Evolutionary conservation across 306 rosid genomes (phyloP), one percentile per base, ranked within the genome.

Genomic region (Rosa lucieae): DNA sequence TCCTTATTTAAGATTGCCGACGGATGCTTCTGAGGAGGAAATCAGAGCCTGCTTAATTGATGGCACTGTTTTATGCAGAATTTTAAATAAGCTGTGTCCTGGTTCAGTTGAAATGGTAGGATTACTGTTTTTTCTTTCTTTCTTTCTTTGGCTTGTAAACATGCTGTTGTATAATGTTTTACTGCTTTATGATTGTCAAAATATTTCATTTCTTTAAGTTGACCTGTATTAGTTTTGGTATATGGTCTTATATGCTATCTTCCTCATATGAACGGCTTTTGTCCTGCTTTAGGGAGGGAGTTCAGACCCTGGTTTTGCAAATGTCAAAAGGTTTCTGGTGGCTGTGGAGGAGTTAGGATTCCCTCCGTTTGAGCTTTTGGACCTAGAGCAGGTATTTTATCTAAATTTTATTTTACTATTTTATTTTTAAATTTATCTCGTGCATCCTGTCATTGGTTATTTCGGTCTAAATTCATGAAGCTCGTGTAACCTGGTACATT

Each of bases 291-390:
- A 95, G 99, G 95, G 86, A 83, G 79, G 87, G 46, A 78, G 76
- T 76, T 86, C 84, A 17, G 87, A 83, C 80, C 85, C 82, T 6
- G 80, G 47, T 73, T 52, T 42, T 73, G 32, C 80, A 59, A 83
- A 84, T 70, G 83, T 91, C 18, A 79, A 84, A 85, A 90, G 84
- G 86, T 92, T 95, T 88, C 84, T 95, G 81, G 84, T 75, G 59
- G 94, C 92, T 48, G 71, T 95, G 87, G 85, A 92, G 87, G 96
- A 90, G 78, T 67, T 95, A 84, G 98, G 96, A 79, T 83, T 95
- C 82, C 87, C 96, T 39, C 86, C 93, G 74, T 91, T 95, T 88
- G 90, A 91, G 81, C 76, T 84, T 78, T 85, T 89, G 74, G 94
- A 85, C 84, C 87, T 95, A 29, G 91, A 92, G 85, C 90, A 92